These are phyloP conservation scores for Spinacia oleracea DNA, from an alignment of 179 eudicot genomes.

Conservation along the genomic window DNA sequence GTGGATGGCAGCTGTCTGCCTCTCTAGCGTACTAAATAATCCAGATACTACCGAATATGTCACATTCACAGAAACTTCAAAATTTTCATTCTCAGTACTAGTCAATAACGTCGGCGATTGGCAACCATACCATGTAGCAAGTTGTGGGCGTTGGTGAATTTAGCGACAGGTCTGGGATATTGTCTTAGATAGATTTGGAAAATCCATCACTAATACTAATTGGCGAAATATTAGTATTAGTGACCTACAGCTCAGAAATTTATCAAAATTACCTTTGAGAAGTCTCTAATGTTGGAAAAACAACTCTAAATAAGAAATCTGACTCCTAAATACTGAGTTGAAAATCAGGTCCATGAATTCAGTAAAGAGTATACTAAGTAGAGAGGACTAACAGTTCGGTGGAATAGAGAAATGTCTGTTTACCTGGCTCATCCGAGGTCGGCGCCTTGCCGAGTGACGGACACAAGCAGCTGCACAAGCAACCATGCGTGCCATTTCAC, in stretches of 20 bases:
- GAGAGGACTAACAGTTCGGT: background rate
- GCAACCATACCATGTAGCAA: background rate
- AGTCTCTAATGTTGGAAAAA: background rate
- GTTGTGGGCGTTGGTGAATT: background rate
- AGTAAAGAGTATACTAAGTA: background rate
- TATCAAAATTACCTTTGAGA: too few species aligned
- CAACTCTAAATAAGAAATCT: background rate
- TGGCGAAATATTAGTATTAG: too few species aligned
- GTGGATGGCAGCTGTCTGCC: slow-evolving; percentile 19
- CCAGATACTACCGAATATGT: slow-evolving; percentile 9
- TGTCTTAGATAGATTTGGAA: too few species aligned
- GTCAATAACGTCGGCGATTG: background rate
- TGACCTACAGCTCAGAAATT: background rate
- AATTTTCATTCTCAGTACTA: background rate
- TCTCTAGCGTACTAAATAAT: background rate
- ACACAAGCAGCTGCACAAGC: slow-evolving; percentile 65
- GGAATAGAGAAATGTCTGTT: background rate
- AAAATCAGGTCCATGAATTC: background rate
- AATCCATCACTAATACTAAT: too few species aligned
- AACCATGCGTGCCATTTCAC: slow-evolving; percentile 60
- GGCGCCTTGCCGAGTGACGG: slow-evolving; percentile 57
- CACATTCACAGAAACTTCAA: background rate
- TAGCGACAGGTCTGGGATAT: background rate
- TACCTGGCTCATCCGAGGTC: slow-evolving; percentile 71
- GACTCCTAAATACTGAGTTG: background rate